Evolutionary conservation across 345 rosid genomes (phyloP).

Genomic region (Balakata baccata): DNA sequence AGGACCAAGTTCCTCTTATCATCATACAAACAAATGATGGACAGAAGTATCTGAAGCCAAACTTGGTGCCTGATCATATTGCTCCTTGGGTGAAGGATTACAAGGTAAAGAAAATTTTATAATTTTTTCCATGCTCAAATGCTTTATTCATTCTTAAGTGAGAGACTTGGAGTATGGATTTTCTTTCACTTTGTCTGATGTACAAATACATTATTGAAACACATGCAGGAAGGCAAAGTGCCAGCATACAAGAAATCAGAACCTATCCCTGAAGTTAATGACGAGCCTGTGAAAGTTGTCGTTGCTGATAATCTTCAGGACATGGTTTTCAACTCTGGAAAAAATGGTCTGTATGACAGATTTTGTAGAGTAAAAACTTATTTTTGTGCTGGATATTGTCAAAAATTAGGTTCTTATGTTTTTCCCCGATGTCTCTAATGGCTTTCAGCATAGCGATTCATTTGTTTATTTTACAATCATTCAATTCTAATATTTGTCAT

Average conservation of each 20-base stretch:
- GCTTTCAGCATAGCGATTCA: background rate
- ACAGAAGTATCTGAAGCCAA: slow-evolving; percentile 70
- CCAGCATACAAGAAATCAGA: slow-evolving; percentile 64
- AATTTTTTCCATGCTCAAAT: too few species aligned
- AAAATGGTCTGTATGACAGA: slow-evolving; percentile 53
- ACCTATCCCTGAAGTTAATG: slow-evolving; percentile 79
- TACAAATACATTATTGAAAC: background rate
- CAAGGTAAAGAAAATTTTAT: slow-evolving; percentile 45
- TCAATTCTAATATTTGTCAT: background rate
- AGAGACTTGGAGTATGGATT: background rate
- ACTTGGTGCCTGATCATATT: slow-evolving; percentile 61
- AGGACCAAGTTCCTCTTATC: slow-evolving; percentile 78
- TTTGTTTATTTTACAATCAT: background rate
- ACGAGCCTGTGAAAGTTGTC: slow-evolving; percentile 84
- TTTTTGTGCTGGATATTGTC: background rate
- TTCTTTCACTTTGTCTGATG: background rate
- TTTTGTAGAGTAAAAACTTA: background rate
- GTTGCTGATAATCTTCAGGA: slow-evolving; percentile 87
- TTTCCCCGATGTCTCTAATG: background rate
- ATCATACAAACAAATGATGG: slow-evolving; percentile 63
- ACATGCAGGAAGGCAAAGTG: slow-evolving; percentile 79
- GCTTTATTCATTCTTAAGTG: background rate
- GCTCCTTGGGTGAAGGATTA: slow-evolving; percentile 82
- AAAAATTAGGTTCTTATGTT: background rate
- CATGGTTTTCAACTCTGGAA: slow-evolving; percentile 69